phyloP scores from a whole-genome alignment of 495 filamentous ascomycete species.

The Daldinia loculata region DNA sequence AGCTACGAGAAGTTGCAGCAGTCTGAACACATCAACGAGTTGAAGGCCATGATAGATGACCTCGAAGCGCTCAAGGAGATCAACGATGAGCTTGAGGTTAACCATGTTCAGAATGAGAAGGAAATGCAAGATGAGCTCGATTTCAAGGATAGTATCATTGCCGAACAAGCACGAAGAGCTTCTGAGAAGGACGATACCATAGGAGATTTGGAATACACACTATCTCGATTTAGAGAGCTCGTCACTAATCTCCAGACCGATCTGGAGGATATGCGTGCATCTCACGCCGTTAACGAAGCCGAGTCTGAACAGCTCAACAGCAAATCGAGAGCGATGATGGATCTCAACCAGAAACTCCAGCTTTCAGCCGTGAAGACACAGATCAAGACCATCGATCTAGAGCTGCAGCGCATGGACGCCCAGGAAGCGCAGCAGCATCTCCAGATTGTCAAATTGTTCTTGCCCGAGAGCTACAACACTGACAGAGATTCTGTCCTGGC shows the following conservation, averaged over 20 bases:
- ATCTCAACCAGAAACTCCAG: conserved; percentile 93
- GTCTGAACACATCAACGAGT: conserved; percentile 81
- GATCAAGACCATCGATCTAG: conserved; percentile 91
- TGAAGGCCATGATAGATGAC: conserved; percentile 82
- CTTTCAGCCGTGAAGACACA: conserved; percentile 88
- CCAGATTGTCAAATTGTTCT: conserved; percentile 83
- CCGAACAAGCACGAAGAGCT: conserved; percentile 74
- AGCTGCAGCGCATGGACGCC: conserved; percentile 85
- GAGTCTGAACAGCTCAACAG: conserved; percentile 87
- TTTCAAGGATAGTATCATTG: conserved; percentile 77
- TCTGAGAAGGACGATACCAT: conserved; percentile 75
- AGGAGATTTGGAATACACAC: conserved; percentile 88
- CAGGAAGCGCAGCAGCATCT: conserved; percentile 90
- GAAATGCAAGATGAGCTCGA: conserved; percentile 95
- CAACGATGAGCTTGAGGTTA: conserved; percentile 91
- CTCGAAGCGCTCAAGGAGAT: conserved; percentile 88
- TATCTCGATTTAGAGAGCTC: conserved; percentile 86
- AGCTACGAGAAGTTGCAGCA: conserved; percentile 84
- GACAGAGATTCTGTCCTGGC: conserved; percentile 86
- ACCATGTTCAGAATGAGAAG: conserved; percentile 90
- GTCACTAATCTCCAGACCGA: conserved; percentile 87
- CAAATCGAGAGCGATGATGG: conserved; percentile 91
- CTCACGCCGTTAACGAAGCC: conserved; percentile 88
- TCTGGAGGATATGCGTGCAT: conserved; percentile 88
- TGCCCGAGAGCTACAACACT: conserved; percentile 83